These are phyloP conservation scores for Quercus tomentella DNA, from an alignment of 331 rosid genomes.

Conservation along the genomic window DNA sequence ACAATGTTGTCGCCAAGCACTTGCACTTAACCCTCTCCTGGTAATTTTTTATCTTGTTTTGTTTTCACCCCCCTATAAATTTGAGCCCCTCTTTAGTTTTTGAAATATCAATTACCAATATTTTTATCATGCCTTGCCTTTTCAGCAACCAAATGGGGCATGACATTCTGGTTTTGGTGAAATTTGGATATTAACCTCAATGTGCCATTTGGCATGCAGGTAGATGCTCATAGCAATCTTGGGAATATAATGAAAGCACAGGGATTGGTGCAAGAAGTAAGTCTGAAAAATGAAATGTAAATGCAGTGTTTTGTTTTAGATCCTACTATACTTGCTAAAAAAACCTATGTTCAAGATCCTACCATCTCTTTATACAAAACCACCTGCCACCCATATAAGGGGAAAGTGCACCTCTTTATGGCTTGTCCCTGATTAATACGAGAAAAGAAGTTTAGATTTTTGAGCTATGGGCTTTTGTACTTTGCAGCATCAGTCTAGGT, in stretches of 20 bases:
- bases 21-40: constrained; percentile 85
- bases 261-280: constrained; percentile 96
- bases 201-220: constrained; percentile 36
- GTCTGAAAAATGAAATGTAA: neutral
- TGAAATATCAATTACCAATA: too few relatives aligned
- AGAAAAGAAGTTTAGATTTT: neutral
- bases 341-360: neutral
- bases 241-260: constrained; percentile 97
- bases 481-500: neutral
- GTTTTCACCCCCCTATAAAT: too few relatives aligned
- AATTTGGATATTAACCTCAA: too few relatives aligned
- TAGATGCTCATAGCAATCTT: constrained; percentile 97
- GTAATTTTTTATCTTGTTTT: constrained; percentile 26
- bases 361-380: too few relatives aligned
- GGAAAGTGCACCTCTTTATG: too few relatives aligned
- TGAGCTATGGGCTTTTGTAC: neutral
- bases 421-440: too few relatives aligned
- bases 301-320: neutral
- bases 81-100: too few relatives aligned
- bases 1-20: constrained; percentile 98
- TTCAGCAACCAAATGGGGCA: too few relatives aligned
- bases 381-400: too few relatives aligned
- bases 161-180: too few relatives aligned
- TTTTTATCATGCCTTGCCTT: too few relatives aligned
- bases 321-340: neutral